Conservation (phyloP, 2,329 filamentous ascomycete genomes). For the Aschersonia sp. region DNA sequence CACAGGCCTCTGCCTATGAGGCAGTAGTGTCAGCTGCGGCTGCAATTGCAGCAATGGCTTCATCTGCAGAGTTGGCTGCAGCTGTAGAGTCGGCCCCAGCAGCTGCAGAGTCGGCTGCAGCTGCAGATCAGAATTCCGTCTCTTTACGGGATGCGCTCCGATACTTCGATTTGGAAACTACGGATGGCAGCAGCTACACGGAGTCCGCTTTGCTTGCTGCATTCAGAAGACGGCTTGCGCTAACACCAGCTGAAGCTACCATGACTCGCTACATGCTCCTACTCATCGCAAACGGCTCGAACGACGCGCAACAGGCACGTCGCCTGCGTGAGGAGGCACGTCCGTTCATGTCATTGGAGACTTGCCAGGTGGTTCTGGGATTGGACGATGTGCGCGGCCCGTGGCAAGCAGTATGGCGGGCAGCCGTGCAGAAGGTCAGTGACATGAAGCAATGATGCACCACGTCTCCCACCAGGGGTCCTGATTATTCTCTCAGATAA, state of each 20-base stretch:
- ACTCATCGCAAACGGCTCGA: slow-evolving; percentile 17
- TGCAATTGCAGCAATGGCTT: not conserved
- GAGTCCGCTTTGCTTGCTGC: slow-evolving; percentile 19
- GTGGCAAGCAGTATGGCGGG: slow-evolving; percentile 11
- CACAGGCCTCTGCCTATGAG: slow-evolving; percentile 24
- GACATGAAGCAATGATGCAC: slow-evolving; percentile 12
- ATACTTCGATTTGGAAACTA: slow-evolving; percentile 19
- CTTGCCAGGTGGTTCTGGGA: slow-evolving; percentile 17
- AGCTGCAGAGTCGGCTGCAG: too few relatives aligned
- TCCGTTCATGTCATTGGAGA: slow-evolving; percentile 19
- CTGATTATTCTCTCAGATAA: too few relatives aligned
- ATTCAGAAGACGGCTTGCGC: slow-evolving; percentile 17
- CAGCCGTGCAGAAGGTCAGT: slow-evolving; percentile 14
- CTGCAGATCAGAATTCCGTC: slow-evolving; percentile 8
- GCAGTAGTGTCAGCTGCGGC: slow-evolving; percentile 5
- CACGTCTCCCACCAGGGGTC: too few relatives aligned
- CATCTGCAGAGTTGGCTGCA: not conserved
- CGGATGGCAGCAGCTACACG: slow-evolving; percentile 15
- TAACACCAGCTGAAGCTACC: slow-evolving; percentile 15
- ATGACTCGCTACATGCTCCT: slow-evolving; percentile 19
- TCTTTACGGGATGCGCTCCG: slow-evolving; percentile 17
- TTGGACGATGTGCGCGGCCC: slow-evolving; percentile 9
- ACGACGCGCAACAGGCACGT: slow-evolving; percentile 16
- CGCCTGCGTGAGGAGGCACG: slow-evolving; percentile 18
- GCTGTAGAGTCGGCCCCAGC: slow-evolving; percentile 1